Percentiles rank a stretch among this genome's conserved stretches.
Conservation (phyloP, 2,329 filamentous ascomycete genomes). For the Hypoxylon sp. region DNA sequence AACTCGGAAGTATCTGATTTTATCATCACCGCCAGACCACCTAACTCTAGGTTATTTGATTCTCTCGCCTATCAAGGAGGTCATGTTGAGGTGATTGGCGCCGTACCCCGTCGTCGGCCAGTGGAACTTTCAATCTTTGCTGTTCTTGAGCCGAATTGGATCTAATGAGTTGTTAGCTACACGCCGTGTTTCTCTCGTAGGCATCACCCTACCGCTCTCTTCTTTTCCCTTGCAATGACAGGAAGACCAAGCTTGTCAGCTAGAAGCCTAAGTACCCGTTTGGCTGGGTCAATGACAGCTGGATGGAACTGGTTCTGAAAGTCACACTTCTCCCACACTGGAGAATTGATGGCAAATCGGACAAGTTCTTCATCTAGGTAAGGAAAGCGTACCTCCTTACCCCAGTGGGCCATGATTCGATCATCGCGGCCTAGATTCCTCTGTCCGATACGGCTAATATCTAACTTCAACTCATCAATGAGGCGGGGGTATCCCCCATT, state of each 20-base stretch:
- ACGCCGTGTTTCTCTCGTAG: not conserved
- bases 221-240: slow-evolving; percentile 86
- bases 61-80: slow-evolving; percentile 29
- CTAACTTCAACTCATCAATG: slow-evolving; percentile 85
- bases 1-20: slow-evolving; percentile 82
- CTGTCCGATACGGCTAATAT: slow-evolving; percentile 87
- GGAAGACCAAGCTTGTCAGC: slow-evolving; percentile 81
- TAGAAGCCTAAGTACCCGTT: slow-evolving; percentile 83
- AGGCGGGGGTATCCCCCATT: slow-evolving; percentile 79
- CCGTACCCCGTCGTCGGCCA: slow-evolving; percentile 78
- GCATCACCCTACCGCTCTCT: slow-evolving; percentile 78
- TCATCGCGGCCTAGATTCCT: slow-evolving; percentile 97
- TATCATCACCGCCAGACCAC: slow-evolving; percentile 73
- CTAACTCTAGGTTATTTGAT: slow-evolving; percentile 21
- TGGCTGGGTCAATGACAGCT: slow-evolving; percentile 78
- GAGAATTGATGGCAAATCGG: slow-evolving; percentile 80
- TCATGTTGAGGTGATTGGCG: slow-evolving; percentile 64
- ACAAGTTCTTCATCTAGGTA: slow-evolving; percentile 91
- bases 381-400: slow-evolving; percentile 89
- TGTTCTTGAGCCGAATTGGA: slow-evolving; percentile 86
- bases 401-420: slow-evolving; percentile 89
- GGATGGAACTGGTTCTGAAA: slow-evolving; percentile 71
- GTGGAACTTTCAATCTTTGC: slow-evolving; percentile 80
- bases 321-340: slow-evolving; percentile 89
- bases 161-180: slow-evolving; percentile 62